phyloP scores from a whole-genome alignment of 139 green algal genomes.

The Chlamydomonas incerta region DNA sequence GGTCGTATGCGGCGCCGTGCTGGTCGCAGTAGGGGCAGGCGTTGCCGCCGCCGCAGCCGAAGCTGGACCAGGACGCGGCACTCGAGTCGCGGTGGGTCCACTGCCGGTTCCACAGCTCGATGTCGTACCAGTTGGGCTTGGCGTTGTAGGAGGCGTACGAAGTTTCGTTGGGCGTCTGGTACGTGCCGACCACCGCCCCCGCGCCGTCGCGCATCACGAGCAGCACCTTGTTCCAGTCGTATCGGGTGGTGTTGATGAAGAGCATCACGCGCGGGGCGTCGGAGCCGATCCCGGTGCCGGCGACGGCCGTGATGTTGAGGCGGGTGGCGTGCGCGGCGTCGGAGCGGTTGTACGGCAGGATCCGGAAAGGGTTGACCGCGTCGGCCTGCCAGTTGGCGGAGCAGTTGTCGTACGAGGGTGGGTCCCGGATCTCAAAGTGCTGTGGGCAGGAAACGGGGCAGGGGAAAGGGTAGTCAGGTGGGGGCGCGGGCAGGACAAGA shows the following conservation, averaged over 20 bases:
- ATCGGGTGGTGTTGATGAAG: not conserved
- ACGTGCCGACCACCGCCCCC: not conserved
- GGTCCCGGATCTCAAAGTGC: slow-evolving; percentile 2
- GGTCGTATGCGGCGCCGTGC: not conserved
- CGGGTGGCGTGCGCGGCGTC: not conserved
- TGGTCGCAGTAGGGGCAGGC: not conserved
- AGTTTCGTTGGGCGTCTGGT: not conserved
- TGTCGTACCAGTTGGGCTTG: not conserved
- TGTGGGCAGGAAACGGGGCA: not conserved
- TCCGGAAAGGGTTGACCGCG: not conserved
- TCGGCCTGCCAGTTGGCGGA: not conserved
- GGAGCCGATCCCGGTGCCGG: not conserved
- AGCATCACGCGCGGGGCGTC: not conserved
- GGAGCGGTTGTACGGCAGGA: not conserved
- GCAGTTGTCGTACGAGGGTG: not conserved
- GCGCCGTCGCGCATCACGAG: not conserved
- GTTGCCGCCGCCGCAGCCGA: not conserved
- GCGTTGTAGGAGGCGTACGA: not conserved
- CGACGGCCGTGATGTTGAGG: not conserved
- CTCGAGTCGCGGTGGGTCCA: not conserved
- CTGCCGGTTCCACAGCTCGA: slow-evolving; percentile 9
- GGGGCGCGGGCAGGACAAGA: too few species aligned
- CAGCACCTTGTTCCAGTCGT: not conserved
- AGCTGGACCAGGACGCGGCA: not conserved
- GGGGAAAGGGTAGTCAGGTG: too few species aligned